Evolutionary conservation across 768 basidiomycete genomes (phyloP).

Genomic region (Lyophyllum semitale): DNA sequence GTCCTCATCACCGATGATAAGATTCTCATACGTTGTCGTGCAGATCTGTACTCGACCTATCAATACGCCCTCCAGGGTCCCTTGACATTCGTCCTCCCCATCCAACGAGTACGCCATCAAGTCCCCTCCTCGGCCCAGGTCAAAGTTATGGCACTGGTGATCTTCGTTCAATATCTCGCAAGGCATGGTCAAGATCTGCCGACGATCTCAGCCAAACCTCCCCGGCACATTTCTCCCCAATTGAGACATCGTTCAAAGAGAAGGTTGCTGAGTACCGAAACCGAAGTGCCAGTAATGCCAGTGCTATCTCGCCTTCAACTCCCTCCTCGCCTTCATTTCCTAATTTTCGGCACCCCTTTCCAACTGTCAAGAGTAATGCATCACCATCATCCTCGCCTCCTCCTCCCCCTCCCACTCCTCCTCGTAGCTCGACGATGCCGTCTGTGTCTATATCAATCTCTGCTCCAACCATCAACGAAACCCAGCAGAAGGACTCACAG

Average conservation of each 20-base stretch:
- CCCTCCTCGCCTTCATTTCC: slow-evolving; percentile 34
- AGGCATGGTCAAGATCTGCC: slow-evolving; percentile 77
- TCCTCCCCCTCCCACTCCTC: too few species aligned
- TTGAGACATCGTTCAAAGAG: slow-evolving; percentile 58
- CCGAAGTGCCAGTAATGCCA: slow-evolving; percentile 57
- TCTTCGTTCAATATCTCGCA: slow-evolving; percentile 67
- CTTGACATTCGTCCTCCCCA: slow-evolving; percentile 41
- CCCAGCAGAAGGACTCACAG: slow-evolving; percentile 23
- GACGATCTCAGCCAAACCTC: slow-evolving; percentile 72
- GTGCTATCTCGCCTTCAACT: slow-evolving; percentile 36
- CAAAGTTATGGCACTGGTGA: slow-evolving; percentile 51
- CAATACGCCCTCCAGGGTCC: slow-evolving; percentile 45
- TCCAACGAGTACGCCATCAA: slow-evolving; percentile 40
- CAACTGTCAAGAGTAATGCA: slow-evolving; percentile 33
- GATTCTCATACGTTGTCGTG: neutral
- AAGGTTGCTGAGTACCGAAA: slow-evolving; percentile 68
- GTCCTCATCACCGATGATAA: neutral
- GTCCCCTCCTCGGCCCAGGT: slow-evolving; percentile 27
- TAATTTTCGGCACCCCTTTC: slow-evolving; percentile 44
- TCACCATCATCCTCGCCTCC: slow-evolving; percentile 33
- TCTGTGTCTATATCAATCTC: slow-evolving; percentile 52
- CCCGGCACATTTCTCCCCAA: slow-evolving; percentile 31
- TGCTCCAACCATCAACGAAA: slow-evolving; percentile 39
- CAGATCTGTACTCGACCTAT: slow-evolving; percentile 71
- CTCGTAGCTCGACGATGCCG: slow-evolving; percentile 34